Percentiles rank a stretch among this genome's conserved stretches.
Conservation (phyloP, 768 basidiomycete genomes). For the Auriscalpium microsporum region DNA sequence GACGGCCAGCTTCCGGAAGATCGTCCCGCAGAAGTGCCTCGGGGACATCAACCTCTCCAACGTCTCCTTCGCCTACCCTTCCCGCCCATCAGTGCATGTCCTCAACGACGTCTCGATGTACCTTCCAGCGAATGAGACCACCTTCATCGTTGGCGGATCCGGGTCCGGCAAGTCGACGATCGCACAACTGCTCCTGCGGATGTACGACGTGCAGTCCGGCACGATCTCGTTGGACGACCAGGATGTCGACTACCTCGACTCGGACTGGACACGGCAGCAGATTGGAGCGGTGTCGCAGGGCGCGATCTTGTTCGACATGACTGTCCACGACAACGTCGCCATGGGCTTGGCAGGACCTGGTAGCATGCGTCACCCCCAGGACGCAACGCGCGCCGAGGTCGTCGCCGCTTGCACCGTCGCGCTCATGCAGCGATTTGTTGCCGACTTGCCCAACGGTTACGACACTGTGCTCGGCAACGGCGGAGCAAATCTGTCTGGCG, state of each 20-base stretch:
- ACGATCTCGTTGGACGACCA: constrained; percentile 76
- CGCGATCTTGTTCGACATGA: constrained; percentile 72
- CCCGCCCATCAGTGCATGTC: constrained; percentile 53
- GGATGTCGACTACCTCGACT: constrained; percentile 66
- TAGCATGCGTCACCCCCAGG: constrained; percentile 31
- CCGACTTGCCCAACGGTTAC: constrained; percentile 80
- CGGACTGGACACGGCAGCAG: constrained; percentile 54
- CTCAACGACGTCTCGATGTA: constrained; percentile 55
- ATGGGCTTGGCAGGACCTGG: constrained; percentile 54
- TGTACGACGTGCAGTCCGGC: constrained; percentile 65
- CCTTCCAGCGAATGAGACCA: constrained; percentile 63
- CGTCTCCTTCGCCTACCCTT: constrained; percentile 67
- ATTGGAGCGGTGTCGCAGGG: constrained; percentile 76
- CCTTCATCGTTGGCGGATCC: constrained; percentile 73
- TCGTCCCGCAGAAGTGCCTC: constrained; percentile 50
- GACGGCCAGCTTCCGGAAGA: constrained; percentile 43
- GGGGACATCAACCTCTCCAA: constrained; percentile 62
- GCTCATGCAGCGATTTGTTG: constrained; percentile 80
- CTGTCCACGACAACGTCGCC: constrained; percentile 79
- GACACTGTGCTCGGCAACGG: constrained; percentile 70
- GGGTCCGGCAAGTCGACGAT: constrained; percentile 75
- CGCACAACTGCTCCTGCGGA: constrained; percentile 53
- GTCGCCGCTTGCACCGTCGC: constrained; percentile 77
- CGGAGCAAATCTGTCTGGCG: constrained; percentile 79
- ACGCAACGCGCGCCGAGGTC: constrained; percentile 61